Conservation (phyloP, 2,329 filamentous ascomycete species). For the Pseudogymnoascus sp. region DNA sequence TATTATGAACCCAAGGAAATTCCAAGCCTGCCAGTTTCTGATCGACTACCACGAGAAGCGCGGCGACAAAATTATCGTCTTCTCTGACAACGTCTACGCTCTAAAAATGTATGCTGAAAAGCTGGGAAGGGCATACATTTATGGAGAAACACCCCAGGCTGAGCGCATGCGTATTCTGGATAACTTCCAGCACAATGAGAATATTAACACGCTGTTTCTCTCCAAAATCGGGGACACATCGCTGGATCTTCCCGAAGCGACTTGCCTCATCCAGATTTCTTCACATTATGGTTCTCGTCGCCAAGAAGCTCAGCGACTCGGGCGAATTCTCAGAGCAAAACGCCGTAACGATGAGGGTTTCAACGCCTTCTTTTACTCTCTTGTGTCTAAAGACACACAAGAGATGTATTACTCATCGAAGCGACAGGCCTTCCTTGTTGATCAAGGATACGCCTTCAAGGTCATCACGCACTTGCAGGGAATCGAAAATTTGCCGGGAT, state of each 20-base stretch:
- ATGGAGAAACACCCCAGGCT: conserved; percentile 74
- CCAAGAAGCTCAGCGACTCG: conserved; percentile 90
- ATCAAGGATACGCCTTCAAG: conserved; percentile 98
- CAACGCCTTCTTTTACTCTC: conserved; percentile 97
- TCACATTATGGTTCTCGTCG: conserved; percentile 95
- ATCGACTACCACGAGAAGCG: conserved; percentile 94
- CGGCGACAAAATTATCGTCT: conserved; percentile 96
- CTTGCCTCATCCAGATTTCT: conserved; percentile 93
- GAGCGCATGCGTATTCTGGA: conserved; percentile 83
- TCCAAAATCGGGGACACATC: conserved; percentile 98
- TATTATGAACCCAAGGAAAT: conserved; percentile 96
- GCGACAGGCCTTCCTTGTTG: conserved; percentile 90
- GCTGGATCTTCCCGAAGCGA: conserved; percentile 93
- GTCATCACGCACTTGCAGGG: conserved; percentile 94
- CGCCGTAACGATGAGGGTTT: conserved; percentile 95
- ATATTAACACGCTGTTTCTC: conserved; percentile 86
- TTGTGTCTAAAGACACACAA: conserved; percentile 93
- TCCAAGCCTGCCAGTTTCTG: conserved; percentile 94
- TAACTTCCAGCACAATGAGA: conserved; percentile 89
- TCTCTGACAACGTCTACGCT: conserved; percentile 94
- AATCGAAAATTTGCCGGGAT: conserved; percentile 71
- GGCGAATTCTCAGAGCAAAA: conserved; percentile 89
- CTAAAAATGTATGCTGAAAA: conserved; percentile 77
- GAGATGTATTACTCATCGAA: conserved; percentile 99
- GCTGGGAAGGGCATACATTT: conserved; percentile 81